Base-by-base conservation (phyloP, 345 rosid species). In the Lumnitzera littorea region DNA sequence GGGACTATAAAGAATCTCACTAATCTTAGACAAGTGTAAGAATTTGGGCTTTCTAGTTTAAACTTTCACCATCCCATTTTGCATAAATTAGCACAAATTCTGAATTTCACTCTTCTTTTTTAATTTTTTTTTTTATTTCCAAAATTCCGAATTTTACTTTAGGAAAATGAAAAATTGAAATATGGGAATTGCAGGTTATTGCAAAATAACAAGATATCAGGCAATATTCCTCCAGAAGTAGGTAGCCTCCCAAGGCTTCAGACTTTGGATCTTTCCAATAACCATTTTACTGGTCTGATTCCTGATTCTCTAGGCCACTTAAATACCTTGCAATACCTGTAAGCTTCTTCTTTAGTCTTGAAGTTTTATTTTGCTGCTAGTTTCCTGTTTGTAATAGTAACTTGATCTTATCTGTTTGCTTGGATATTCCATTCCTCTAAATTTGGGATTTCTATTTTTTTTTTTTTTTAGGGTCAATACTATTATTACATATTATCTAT, bases 151-250 rank as follows among this genome's bases (percentile, higher is more conserved):
- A 48, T 46, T 50, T 60, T 12, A 14, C 17, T 6, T 61, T 3
- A 36, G 16, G 3, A 10, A 6, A 25, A 1, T 69, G 13, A 12
- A 64, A 47, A 31, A 59, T 61, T 17, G 24, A 55, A 53, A 53
- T 60, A 63, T 58, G 8, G 61, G 62, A 48, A 62, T 69, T 74
- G 66, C 75, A 91, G 98, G 77, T 74, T 85, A 67, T 66, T 91
- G 86, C 96, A 91, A 78, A 91, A 87, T 80, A 91, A 91, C 69
- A 87, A 89, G 69, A 75, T 91, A 61, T 82, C 95, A n/a, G 96
- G 98, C 25, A 71, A 67, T 71, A 83, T 91, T 59, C 96, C 95
- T 56, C 71, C 77, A 10, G 85, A 85, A 69, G 73, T 91, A 13
- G 94, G 88, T 25, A 56, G 74, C 55, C 91, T 91, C 46, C 60